A percentile compares a stretch with the other conserved stretches of the same genome.
Evolutionary conservation across 2,329 filamentous ascomycete species (phyloP).

Genomic region (Rasamsonia emersonii): DNA sequence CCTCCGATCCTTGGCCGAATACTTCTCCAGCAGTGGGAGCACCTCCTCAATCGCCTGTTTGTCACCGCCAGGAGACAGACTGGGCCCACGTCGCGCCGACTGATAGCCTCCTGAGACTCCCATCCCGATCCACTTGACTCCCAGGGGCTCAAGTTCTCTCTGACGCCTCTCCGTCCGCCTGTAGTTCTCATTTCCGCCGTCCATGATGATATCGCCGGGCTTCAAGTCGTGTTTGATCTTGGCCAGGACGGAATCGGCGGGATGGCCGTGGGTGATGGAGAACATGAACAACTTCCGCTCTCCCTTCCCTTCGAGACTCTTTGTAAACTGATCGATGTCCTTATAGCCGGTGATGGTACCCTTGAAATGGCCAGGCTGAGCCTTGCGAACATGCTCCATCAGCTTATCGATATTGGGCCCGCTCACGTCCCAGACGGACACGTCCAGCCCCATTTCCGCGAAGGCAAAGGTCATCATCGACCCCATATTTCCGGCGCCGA

Average conservation of each 20-base stretch:
- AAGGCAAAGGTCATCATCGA: constrained; percentile 37
- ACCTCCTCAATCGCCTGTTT: constrained; percentile 48
- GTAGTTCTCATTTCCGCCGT: constrained; percentile 62
- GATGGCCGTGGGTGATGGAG: constrained; percentile 31
- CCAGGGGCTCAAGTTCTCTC: constrained; percentile 45
- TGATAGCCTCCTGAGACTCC: constrained; percentile 65
- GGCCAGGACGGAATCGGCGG: constrained; percentile 27
- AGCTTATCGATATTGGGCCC: constrained; percentile 26
- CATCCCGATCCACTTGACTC: constrained; percentile 58
- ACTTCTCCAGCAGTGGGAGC: constrained; percentile 52
- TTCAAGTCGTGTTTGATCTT: constrained; percentile 44
- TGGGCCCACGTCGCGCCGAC: constrained; percentile 55
- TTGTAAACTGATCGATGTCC: constrained; percentile 27
- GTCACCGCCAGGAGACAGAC: constrained; percentile 58
- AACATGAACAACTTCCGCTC: constrained; percentile 31
- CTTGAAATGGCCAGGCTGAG: constrained; percentile 13
- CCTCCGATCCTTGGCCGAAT: constrained; percentile 53
- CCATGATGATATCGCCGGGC: constrained; percentile 57
- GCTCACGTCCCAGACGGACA: constrained; percentile 32
- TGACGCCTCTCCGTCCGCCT: constrained; percentile 56
- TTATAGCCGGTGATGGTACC: constrained; percentile 26
- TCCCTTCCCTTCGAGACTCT: constrained; percentile 23
- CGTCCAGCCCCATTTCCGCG: constrained; percentile 28
- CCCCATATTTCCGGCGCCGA: constrained; percentile 35
- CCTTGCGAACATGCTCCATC: constrained; percentile 15